Evolutionary conservation across 176 grass and related monocot species (phyloP).

Genomic region (Saccharum spontaneum): DNA sequence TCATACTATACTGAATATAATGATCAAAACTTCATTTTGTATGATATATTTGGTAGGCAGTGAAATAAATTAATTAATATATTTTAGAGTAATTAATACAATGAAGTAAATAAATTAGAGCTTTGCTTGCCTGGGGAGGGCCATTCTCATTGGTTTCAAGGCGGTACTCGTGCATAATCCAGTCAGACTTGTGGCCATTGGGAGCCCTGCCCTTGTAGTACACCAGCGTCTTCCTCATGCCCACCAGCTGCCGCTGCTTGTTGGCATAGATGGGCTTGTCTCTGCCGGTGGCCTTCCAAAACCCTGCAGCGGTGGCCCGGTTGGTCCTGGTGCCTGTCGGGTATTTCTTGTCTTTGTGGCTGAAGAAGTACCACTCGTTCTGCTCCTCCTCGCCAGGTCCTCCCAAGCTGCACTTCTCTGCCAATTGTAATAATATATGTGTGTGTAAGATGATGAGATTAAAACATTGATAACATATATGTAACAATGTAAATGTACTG

Average conservation of each 20-base stretch:
- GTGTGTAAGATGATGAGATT: background rate
- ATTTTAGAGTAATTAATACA: background rate
- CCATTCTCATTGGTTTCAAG: conserved; percentile 80
- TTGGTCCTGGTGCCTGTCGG: conserved; percentile 84
- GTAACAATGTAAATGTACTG: background rate
- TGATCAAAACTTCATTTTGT: background rate
- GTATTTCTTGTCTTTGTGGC: conserved; percentile 98
- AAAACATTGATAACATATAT: background rate
- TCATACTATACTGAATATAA: background rate
- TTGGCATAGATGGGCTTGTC: conserved; percentile 86
- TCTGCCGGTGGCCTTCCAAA: conserved; percentile 91
- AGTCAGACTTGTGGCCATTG: conserved; percentile 87
- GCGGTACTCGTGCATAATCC: conserved; percentile 99
- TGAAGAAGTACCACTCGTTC: conserved; percentile 91
- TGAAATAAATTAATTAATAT: background rate
- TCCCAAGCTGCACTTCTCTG: conserved; percentile 76
- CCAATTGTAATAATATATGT: background rate
- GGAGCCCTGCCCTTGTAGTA: conserved; percentile 90
- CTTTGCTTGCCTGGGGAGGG: conserved; percentile 65
- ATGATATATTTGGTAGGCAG: background rate
- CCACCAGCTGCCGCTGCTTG: conserved; percentile 64
- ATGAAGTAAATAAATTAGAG: background rate
- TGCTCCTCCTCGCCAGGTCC: conserved; percentile 59
- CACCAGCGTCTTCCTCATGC: conserved; percentile 95
- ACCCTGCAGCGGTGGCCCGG: conserved; percentile 63